Percentiles rank a stretch among this genome's conserved stretches.
These are phyloP conservation scores for Obelidium mucronatum DNA, from an alignment of 192 early-diverging fungal genomes.

Conservation along the genomic window DNA sequence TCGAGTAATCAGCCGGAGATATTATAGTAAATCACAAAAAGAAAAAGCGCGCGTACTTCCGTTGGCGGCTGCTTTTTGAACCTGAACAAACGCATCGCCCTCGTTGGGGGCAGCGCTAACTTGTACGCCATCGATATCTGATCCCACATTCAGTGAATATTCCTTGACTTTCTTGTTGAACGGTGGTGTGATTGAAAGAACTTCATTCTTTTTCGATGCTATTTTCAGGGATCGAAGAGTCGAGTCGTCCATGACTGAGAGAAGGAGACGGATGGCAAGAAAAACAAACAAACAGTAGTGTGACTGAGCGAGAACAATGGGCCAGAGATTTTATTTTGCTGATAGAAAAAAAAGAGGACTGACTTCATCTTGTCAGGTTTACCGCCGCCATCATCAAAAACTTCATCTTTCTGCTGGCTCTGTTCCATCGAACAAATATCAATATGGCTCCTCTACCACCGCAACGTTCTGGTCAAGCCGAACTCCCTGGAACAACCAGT, in stretches of 20 bases:
- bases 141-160: conserved; percentile 38
- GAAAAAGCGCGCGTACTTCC: conserved; percentile 43
- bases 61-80: conserved; percentile 41
- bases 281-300: too few relatives aligned
- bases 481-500: conserved; percentile 24
- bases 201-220: conserved; percentile 12
- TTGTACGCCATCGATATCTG: conserved; percentile 41
- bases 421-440: too few relatives aligned
- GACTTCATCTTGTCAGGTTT: too few relatives aligned
- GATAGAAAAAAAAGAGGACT: too few relatives aligned
- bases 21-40: too few relatives aligned
- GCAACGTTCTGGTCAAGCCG: not conserved
- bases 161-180: conserved; percentile 37
- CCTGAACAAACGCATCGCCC: conserved; percentile 55
- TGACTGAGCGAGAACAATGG: too few relatives aligned
- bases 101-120: conserved; percentile 48
- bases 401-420: too few relatives aligned
- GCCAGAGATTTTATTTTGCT: too few relatives aligned
- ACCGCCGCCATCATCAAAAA: too few relatives aligned
- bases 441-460: conserved; percentile 30
- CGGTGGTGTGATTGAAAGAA: conserved; percentile 32
- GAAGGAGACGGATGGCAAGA: too few relatives aligned
- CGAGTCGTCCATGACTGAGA: conserved; percentile 68
- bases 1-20: too few relatives aligned
- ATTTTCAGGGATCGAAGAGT: conserved; percentile 47